phyloP scores from a whole-genome alignment of 768 basidiomycete genomes.

The Hygrophoropsis aurantiaca region DNA sequence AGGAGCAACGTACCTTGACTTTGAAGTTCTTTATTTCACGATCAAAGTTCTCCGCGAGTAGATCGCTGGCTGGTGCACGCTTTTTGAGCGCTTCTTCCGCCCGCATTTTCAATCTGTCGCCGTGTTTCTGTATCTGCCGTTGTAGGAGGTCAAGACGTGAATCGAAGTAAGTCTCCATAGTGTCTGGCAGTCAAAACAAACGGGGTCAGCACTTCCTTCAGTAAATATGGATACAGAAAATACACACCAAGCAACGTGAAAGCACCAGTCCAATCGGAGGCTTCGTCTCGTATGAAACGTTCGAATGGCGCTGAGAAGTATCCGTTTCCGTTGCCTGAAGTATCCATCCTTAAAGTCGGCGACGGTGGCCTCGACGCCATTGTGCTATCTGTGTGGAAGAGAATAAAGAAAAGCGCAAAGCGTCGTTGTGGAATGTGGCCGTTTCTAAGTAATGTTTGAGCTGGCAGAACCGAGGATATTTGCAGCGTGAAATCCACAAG shows the following conservation, averaged over 20 bases:
- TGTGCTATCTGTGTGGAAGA: constrained; percentile 12
- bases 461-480: neutral
- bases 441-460: constrained; percentile 7
- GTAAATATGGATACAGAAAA: neutral
- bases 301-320: constrained; percentile 74
- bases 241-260: constrained; percentile 81
- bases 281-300: constrained; percentile 71
- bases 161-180: constrained; percentile 94
- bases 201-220: neutral
- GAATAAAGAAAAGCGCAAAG: constrained; percentile 13
- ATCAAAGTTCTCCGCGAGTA: constrained; percentile 76
- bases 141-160: constrained; percentile 83
- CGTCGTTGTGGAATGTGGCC: constrained; percentile 6
- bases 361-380: constrained; percentile 41
- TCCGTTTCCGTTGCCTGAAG: constrained; percentile 33
- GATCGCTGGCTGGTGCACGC: constrained; percentile 52
- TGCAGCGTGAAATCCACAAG: neutral
- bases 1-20: constrained; percentile 58
- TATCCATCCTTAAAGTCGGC: constrained; percentile 32
- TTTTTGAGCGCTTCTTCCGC: constrained; percentile 83
- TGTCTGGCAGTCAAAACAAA: constrained; percentile 52
- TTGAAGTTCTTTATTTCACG: constrained; percentile 85
- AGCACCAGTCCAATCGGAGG: constrained; percentile 74
- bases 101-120: constrained; percentile 76
- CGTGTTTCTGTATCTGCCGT: constrained; percentile 83